Percentiles rank a stretch among this genome's conserved stretches.
Evolutionary conservation across 441 rosid species (phyloP).

Genomic region (Hura crepitans): DNA sequence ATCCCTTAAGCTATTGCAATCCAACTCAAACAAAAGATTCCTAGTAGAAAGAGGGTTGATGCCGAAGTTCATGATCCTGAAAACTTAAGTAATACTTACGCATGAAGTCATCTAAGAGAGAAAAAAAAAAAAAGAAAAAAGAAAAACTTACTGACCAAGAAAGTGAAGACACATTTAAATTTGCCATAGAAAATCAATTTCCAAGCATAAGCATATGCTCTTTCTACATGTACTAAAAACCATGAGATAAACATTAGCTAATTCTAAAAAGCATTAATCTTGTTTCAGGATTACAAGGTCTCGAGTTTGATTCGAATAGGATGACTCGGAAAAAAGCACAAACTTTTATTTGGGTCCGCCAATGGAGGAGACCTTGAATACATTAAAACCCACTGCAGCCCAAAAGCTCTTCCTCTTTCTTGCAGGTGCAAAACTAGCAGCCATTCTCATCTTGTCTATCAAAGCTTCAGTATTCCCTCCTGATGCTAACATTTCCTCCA

Average conservation of each 20-base stretch:
- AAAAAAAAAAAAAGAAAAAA: not conserved
- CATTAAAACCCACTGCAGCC: conserved; percentile 26
- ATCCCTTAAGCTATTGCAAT: too few relatives aligned
- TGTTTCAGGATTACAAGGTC: too few relatives aligned
- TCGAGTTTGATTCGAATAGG: too few relatives aligned
- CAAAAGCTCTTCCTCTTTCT: conserved; percentile 25
- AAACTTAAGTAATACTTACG: too few relatives aligned
- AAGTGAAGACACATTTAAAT: not conserved
- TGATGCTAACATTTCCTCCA: conserved; percentile 59
- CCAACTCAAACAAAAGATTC: too few relatives aligned
- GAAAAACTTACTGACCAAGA: not conserved
- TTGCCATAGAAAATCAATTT: not conserved
- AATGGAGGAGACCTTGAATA: conserved; percentile 26
- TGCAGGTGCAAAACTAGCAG: conserved; percentile 28
- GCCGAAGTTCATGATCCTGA: too few relatives aligned
- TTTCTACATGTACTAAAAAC: too few relatives aligned
- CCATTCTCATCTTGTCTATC: conserved; percentile 63
- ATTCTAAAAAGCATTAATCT: too few relatives aligned
- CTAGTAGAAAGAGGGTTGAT: too few relatives aligned
- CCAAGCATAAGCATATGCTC: not conserved
- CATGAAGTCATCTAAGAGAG: too few relatives aligned
- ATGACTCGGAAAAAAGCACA: too few relatives aligned
- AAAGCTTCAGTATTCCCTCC: conserved; percentile 54
- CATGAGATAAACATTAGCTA: too few relatives aligned
- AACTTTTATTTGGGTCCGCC: conserved; percentile 6